phyloP scores from a whole-genome alignment of 495 filamentous ascomycete species.

The Hypoxylon lenormandii region DNA sequence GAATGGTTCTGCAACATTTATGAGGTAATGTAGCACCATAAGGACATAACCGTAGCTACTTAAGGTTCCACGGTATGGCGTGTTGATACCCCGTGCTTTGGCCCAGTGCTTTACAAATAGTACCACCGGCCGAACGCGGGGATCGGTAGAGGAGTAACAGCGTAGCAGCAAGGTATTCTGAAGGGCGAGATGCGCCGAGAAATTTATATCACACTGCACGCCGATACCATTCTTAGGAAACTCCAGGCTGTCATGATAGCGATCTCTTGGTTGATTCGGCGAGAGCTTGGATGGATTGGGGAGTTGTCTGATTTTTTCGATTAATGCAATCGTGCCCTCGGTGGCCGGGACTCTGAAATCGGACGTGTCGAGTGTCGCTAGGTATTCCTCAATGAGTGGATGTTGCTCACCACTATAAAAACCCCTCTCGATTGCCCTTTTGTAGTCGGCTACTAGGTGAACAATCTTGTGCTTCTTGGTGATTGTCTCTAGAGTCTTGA shows the following conservation, averaged over 20 bases:
- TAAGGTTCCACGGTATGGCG: slow-evolving; percentile 81
- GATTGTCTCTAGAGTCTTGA: slow-evolving; percentile 47
- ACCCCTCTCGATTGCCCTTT: slow-evolving; percentile 58
- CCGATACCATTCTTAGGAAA: slow-evolving; percentile 76
- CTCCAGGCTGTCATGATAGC: slow-evolving; percentile 69
- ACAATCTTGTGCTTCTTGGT: slow-evolving; percentile 59
- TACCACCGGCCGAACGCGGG: slow-evolving; percentile 77
- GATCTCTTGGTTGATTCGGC: slow-evolving; percentile 64
- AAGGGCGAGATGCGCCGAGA: slow-evolving; percentile 78
- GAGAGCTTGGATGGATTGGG: slow-evolving; percentile 56
- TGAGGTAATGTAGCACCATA: slow-evolving; percentile 90
- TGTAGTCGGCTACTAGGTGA: slow-evolving; percentile 63
- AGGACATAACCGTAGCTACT: slow-evolving; percentile 90
- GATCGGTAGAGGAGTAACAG: slow-evolving; percentile 80
- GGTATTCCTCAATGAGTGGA: slow-evolving; percentile 56
- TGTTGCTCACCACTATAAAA: slow-evolving; percentile 52
- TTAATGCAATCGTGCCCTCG: slow-evolving; percentile 29
- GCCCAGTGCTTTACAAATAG: slow-evolving; percentile 89
- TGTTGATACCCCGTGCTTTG: slow-evolving; percentile 81
- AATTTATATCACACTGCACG: slow-evolving; percentile 86
- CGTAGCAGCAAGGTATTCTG: slow-evolving; percentile 82
- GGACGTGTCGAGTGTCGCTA: slow-evolving; percentile 50
- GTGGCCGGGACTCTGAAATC: slow-evolving; percentile 49
- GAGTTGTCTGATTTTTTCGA: slow-evolving; percentile 53
- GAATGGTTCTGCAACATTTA: slow-evolving; percentile 79